Conservation (phyloP, 2,329 filamentous ascomycete species). For the Fusarium torulosum region DNA sequence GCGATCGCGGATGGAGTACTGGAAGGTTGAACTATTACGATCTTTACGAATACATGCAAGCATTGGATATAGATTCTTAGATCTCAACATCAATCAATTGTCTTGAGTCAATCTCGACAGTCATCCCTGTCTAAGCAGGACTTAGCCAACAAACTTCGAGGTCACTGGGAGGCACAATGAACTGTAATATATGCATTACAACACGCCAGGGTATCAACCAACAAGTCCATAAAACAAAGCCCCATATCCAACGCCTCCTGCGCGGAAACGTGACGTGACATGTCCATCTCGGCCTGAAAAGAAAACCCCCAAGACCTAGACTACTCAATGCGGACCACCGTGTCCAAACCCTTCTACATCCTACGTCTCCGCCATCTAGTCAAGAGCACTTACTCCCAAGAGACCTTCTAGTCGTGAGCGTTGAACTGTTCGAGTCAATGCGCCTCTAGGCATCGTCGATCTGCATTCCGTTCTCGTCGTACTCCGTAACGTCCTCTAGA, state of each 20-base stretch:
- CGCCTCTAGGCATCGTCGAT: constrained; percentile 49
- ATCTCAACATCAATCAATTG: not conserved
- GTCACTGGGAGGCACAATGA: not conserved
- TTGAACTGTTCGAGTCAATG: constrained; percentile 15
- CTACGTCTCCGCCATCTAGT: not conserved
- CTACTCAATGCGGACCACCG: not conserved
- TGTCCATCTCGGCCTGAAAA: not conserved
- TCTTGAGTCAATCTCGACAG: not conserved
- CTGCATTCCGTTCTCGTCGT: constrained; percentile 49
- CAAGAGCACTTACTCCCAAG: constrained; percentile 20
- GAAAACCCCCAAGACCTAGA: not conserved
- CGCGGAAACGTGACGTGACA: not conserved
- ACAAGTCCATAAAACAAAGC: constrained; percentile 19
- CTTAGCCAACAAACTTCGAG: not conserved
- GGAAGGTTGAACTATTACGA: constrained; percentile 10
- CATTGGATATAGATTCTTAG: not conserved
- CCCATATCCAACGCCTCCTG: constrained; percentile 18
- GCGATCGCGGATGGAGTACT: not conserved
- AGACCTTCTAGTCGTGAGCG: constrained; percentile 10
- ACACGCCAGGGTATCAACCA: constrained; percentile 30
- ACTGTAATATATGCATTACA: constrained; percentile 2
- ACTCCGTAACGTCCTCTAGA: constrained; percentile 47
- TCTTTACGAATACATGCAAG: constrained; percentile 4
- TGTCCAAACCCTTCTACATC: not conserved
- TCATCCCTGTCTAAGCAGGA: not conserved